Conservation (phyloP, 345 rosid species). For the Gossypium ekmanianum region DNA sequence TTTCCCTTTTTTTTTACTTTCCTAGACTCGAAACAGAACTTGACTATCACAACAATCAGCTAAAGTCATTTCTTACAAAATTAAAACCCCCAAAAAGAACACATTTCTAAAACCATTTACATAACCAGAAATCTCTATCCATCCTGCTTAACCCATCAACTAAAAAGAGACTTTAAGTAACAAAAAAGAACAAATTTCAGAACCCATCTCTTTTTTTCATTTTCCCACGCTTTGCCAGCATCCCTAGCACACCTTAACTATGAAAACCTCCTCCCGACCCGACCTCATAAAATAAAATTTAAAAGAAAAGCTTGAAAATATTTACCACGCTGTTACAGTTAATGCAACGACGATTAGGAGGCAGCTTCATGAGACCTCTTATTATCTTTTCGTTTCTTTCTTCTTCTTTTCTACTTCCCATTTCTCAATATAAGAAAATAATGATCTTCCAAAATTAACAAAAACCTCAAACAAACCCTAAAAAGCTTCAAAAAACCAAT, state of each 20-base stretch:
- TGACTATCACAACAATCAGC: neutral
- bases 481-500: neutral
- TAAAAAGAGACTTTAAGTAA: neutral
- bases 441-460: constrained; percentile 9
- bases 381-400: constrained; percentile 94
- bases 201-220: neutral
- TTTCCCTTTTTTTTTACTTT: neutral
- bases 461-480: constrained; percentile 15
- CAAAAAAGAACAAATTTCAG: neutral
- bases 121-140: neutral
- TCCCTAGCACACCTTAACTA: neutral
- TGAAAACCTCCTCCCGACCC: too few species aligned
- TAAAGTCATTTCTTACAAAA: neutral
- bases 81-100: too few species aligned
- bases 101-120: neutral
- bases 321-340: constrained; percentile 91
- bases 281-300: too few species aligned
- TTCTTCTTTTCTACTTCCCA: constrained; percentile 91
- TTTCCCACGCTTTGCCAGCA: neutral
- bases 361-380: constrained; percentile 95
- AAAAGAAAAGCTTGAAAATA: neutral
- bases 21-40: neutral
- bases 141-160: neutral
- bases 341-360: constrained; percentile 95
- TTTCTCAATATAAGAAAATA: constrained; percentile 27